phyloP scores from a whole-genome alignment of 495 filamentous ascomycete genomes.

The Astrothelium subdiscretum region DNA sequence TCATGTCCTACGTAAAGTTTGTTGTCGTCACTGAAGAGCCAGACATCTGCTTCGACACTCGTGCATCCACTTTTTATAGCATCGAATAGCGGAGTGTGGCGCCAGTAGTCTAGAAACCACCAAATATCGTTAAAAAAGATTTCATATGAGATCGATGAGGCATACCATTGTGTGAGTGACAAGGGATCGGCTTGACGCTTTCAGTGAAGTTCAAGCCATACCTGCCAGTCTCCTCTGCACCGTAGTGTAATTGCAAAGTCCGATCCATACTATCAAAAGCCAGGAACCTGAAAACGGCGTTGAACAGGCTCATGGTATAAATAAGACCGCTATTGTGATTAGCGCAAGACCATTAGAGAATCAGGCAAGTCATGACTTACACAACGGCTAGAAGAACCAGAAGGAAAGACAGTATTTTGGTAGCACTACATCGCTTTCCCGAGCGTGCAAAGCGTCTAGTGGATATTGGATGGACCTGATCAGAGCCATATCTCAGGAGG shows the following conservation, averaged over 20 bases:
- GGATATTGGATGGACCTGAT: neutral
- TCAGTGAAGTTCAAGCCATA: conserved; percentile 70
- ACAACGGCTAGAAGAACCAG: neutral
- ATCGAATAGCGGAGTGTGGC: conserved; percentile 57
- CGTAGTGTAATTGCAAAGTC: neutral
- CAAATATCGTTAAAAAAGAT: neutral
- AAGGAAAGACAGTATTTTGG: neutral
- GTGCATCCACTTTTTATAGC: conserved; percentile 58
- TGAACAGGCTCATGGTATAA: neutral
- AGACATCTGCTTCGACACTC: conserved; percentile 78
- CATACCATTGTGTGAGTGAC: conserved; percentile 62
- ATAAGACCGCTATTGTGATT: neutral
- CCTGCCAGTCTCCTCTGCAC: conserved; percentile 37
- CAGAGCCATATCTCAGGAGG: neutral
- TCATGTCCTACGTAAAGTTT: conserved; percentile 42
- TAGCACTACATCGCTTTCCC: neutral
- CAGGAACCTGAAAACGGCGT: neutral
- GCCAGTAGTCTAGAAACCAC: conserved; percentile 57
- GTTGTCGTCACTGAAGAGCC: conserved; percentile 57
- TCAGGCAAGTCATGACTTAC: neutral
- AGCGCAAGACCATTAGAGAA: neutral
- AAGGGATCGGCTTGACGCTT: conserved; percentile 55
- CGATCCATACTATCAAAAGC: neutral
- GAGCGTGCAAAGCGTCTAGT: neutral
- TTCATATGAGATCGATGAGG: neutral